Evolutionary conservation across 345 rosid genomes (phyloP).

Genomic region (Draba incana): DNA sequence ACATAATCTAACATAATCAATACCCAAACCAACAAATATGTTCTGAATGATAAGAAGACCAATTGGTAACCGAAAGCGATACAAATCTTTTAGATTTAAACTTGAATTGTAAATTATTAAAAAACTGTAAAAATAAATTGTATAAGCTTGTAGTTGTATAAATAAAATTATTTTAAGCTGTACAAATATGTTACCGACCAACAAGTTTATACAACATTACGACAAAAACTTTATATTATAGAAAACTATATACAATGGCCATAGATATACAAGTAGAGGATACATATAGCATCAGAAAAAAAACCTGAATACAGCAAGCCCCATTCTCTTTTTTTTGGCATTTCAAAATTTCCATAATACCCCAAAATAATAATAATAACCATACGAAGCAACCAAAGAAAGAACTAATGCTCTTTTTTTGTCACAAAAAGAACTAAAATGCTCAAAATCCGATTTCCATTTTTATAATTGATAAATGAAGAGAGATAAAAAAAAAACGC

Average conservation of each 20-base stretch:
- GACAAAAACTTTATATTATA: conserved; percentile 27
- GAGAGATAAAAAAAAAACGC: neutral
- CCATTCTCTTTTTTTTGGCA: neutral
- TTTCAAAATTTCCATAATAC: neutral
- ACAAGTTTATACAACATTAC: neutral
- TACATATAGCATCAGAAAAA: conserved; percentile 29
- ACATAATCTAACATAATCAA: too few species aligned
- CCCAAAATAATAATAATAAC: neutral
- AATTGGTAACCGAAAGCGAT: too few species aligned
- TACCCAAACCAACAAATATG: too few species aligned
- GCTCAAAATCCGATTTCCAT: conserved; percentile 4
- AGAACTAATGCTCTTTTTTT: neutral
- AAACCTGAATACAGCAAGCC: conserved; percentile 22
- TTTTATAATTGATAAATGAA: neutral
- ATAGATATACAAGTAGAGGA: conserved; percentile 19
- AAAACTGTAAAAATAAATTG: too few species aligned
- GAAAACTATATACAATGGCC: neutral
- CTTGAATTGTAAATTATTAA: too few species aligned
- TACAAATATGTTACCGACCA: too few species aligned
- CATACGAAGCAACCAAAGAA: neutral
- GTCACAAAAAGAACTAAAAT: neutral
- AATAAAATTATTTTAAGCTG: too few species aligned
- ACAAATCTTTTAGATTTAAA: too few species aligned
- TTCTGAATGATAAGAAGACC: too few species aligned
- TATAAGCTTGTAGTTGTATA: too few species aligned